These are phyloP conservation scores for Nidula microcarpa DNA, from an alignment of 768 basidiomycete species.

Conservation along the genomic window DNA sequence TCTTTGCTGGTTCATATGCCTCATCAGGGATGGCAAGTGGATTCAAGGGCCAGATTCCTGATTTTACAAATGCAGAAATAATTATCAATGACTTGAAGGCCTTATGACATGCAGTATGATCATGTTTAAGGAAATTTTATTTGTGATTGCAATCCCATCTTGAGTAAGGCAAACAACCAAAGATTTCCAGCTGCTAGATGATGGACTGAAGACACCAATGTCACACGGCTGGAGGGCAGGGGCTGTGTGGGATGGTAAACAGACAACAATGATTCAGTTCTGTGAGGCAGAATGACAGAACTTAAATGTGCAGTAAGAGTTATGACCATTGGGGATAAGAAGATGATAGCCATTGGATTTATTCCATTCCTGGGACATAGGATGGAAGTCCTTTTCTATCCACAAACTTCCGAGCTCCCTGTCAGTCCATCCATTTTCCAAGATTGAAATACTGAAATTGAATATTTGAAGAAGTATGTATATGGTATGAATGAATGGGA, in stretches of 20 bases:
- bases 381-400: slow-evolving; percentile 29
- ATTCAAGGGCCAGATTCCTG: slow-evolving; percentile 17
- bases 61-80: slow-evolving; percentile 13
- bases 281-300: slow-evolving; percentile 16
- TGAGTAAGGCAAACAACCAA: slow-evolving; percentile 5
- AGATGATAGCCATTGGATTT: slow-evolving; percentile 11
- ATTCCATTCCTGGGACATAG: slow-evolving; percentile 12
- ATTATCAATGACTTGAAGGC: slow-evolving; percentile 14
- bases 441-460: slow-evolving; percentile 24
- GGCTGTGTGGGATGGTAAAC: slow-evolving; percentile 23
- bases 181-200: slow-evolving; percentile 16
- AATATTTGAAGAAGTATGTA: neutral
- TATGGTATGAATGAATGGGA: neutral
- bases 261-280: slow-evolving; percentile 21
- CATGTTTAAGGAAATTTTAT: slow-evolving; percentile 12
- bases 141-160: slow-evolving; percentile 9
- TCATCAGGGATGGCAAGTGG: slow-evolving; percentile 6
- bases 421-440: slow-evolving; percentile 36
- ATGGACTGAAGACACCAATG: slow-evolving; percentile 26
- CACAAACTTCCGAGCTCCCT: slow-evolving; percentile 26
- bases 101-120: slow-evolving; percentile 9
- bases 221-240: slow-evolving; percentile 23
- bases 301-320: slow-evolving; percentile 18
- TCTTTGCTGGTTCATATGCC: slow-evolving; percentile 9
- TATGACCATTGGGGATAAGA: slow-evolving; percentile 27